These are phyloP conservation scores for Plasmodium berghei DNA, from an alignment of 169 alveolate species.

Conservation along the genomic window DNA sequence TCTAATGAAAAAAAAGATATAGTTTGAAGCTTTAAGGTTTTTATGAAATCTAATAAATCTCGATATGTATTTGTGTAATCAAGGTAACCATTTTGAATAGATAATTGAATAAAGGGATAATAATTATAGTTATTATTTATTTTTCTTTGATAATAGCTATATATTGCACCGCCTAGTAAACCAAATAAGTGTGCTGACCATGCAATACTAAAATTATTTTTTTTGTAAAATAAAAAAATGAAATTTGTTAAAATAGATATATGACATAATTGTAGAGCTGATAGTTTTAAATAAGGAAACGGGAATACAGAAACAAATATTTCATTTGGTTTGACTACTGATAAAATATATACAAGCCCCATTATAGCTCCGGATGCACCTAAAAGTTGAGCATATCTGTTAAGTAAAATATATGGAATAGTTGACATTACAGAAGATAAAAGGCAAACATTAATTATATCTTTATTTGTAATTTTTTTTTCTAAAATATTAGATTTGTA, in stretches of 20 bases:
- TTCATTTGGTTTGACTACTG: constrained; percentile 84
- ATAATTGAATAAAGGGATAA: constrained; percentile 67
- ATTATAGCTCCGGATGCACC: constrained; percentile 88
- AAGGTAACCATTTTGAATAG: constrained; percentile 64
- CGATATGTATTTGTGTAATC: constrained; percentile 63
- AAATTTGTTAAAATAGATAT: constrained; percentile 81
- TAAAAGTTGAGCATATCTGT: constrained; percentile 77
- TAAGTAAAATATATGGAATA: constrained; percentile 43
- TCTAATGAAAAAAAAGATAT: constrained; percentile 60
- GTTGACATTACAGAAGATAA: constrained; percentile 66
- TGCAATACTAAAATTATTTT: constrained; percentile 77
- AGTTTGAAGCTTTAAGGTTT: constrained; percentile 31
- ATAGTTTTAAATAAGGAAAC: constrained; percentile 82
- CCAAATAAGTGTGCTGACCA: constrained; percentile 89
- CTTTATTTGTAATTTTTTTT: constrained; percentile 57
- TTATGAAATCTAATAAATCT: constrained; percentile 48
- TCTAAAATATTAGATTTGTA: constrained; percentile 59
- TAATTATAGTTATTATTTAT: constrained; percentile 37
- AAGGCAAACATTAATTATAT: constrained; percentile 41
- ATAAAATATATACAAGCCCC: constrained; percentile 81
- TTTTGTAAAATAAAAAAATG: constrained; percentile 78
- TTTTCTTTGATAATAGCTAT: constrained; percentile 80
- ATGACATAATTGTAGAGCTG: constrained; percentile 84
- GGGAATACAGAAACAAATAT: constrained; percentile 83
- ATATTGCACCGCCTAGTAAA: constrained; percentile 81